Evolutionary conservation across 345 rosid genomes (phyloP), one percentile per base, ranked within the genome.

Genomic region (Citrus inodora): DNA sequence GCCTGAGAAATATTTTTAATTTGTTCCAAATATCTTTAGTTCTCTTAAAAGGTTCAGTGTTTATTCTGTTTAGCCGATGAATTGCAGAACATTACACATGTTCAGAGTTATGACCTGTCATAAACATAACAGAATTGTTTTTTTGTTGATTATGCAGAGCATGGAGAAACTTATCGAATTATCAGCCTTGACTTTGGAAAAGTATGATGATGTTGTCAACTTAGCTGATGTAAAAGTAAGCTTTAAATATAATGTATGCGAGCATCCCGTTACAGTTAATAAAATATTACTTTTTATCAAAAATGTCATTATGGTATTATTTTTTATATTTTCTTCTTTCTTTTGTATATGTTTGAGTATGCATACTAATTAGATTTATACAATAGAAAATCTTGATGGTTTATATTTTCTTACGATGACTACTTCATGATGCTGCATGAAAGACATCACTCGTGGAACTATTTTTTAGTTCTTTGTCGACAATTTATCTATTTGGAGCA

Each of bases 81-180:
- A 68, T 42, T 40, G 53, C 21, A 13, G 71, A 68, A 38, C 55
- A 68, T 40, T 68, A 27, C 37, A 30, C 32, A 67, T 67, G 30
- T 37, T 24, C 55, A 10, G 17, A 13, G 67, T 14, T 68, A 28
- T 68, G 7, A 40, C 30, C 32, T 38, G 5, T 66, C 48, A 6
- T 11, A 9, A 33, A 2, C 25, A 68, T 11, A 9, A 68, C 55
- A 38, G 30, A n/a, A n/a, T 13, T 40, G 53, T 46, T 24, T 32
- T 73, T 11, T 66, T 0, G 53, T 70, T 75, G 46, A 30, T 73
- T 62, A 73, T 74, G 85, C 84, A 88, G 92, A 82, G 90, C 78
- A 80, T 85, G 67, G 87, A 88, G 78, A 81, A 84, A 81, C 83
- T 89, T 62, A 82, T 89, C 33, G 85, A 82, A 77, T 78, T 88